Evolutionary conservation across 208 protist species (phyloP).

Genomic region (Borovskyia barvae): DNA sequence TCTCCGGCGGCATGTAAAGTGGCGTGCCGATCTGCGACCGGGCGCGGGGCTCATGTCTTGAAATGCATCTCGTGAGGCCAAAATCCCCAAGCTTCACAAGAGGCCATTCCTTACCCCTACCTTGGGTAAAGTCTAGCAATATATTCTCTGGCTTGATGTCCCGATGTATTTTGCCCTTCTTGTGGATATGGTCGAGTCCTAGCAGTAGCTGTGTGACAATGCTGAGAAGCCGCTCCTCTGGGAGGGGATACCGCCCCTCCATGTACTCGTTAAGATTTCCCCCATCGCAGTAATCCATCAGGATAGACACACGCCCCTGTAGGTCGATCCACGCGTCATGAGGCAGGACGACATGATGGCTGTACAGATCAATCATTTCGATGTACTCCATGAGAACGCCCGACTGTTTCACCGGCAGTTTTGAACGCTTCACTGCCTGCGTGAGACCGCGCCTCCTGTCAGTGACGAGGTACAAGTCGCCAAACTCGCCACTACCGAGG

Average conservation of each 20-base stretch:
- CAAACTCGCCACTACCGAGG: conserved; percentile 50
- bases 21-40: conserved; percentile 54
- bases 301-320: conserved; percentile 42
- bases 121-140: conserved; percentile 24
- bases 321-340: conserved; percentile 53
- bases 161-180: conserved; percentile 90
- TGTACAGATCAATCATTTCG: conserved; percentile 43
- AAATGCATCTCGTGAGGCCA: conserved; percentile 40
- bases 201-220: conserved; percentile 69
- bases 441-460: conserved; percentile 1
- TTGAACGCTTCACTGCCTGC: conserved; percentile 64
- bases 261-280: conserved; percentile 54
- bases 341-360: conserved; percentile 55
- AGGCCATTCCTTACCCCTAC: conserved; percentile 1
- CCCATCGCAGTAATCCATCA: conserved; percentile 78
- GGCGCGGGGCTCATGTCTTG: conserved; percentile 28
- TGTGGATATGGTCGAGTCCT: conserved; percentile 71
- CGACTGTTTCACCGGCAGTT: conserved; percentile 4
- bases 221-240: conserved; percentile 34
- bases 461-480: conserved; percentile 40
- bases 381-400: conserved; percentile 32
- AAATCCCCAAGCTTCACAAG: conserved; percentile 80
- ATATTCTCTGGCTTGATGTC: conserved; percentile 96
- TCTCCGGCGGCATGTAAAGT: conserved; percentile 61
- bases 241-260: conserved; percentile 33